Evolutionary conservation across 345 rosid species (phyloP).

Genomic region (Kandelia obovata): DNA sequence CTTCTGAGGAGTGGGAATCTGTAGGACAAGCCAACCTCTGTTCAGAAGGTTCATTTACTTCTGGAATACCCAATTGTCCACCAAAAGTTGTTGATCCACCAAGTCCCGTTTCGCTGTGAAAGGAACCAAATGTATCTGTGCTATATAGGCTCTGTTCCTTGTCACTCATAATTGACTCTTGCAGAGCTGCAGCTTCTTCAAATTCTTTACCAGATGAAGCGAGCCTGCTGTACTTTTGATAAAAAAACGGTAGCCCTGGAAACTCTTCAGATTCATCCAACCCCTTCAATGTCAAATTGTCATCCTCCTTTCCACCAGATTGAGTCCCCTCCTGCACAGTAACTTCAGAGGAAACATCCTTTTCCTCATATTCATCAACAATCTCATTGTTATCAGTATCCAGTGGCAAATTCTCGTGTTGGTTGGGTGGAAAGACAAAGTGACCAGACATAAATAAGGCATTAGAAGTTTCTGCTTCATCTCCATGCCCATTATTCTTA

Average conservation of each 20-base stretch:
- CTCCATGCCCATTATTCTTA: slow-evolving; percentile 29
- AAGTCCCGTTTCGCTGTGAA: slow-evolving; percentile 44
- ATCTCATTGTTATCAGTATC: slow-evolving; percentile 38
- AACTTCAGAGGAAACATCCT: slow-evolving; percentile 37
- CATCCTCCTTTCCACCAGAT: slow-evolving; percentile 56
- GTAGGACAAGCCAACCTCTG: slow-evolving; percentile 26
- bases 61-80: slow-evolving; percentile 33
- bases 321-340: slow-evolving; percentile 35
- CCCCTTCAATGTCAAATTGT: slow-evolving; percentile 46
- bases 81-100: slow-evolving; percentile 29
- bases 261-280: slow-evolving; percentile 53
- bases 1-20: slow-evolving; percentile 36
- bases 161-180: slow-evolving; percentile 30
- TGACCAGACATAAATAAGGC: slow-evolving; percentile 73
- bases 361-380: slow-evolving; percentile 31
- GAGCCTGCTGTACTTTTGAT: slow-evolving; percentile 36
- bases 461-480: slow-evolving; percentile 51
- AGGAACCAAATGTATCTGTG: slow-evolving; percentile 44
- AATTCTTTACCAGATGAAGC: slow-evolving; percentile 30
- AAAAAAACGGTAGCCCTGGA: slow-evolving; percentile 42
- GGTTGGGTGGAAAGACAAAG: slow-evolving; percentile 70
- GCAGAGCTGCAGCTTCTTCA: slow-evolving; percentile 40
- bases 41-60: slow-evolving; percentile 36
- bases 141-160: slow-evolving; percentile 51
- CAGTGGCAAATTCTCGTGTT: slow-evolving; percentile 60